Evolutionary conservation across 306 rosid species (phyloP).

Genomic region (Benincasa hispida): DNA sequence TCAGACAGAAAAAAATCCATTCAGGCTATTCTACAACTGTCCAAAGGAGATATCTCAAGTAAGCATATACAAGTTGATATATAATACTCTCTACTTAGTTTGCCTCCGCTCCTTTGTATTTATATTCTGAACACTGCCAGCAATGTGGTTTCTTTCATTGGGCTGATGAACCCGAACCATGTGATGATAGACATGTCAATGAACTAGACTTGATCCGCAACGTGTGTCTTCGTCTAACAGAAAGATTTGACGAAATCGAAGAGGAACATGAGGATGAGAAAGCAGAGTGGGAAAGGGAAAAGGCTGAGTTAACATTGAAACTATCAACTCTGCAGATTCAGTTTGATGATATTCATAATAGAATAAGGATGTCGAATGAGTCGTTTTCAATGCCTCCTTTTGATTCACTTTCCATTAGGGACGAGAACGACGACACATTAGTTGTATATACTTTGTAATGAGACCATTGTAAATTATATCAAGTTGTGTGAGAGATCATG

Average conservation of each 20-base stretch:
- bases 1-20: background rate
- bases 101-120: background rate
- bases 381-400: slow-evolving; percentile 9
- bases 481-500: background rate
- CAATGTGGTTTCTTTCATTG: slow-evolving; percentile 11
- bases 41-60: background rate
- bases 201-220: slow-evolving; percentile 9
- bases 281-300: slow-evolving; percentile 7
- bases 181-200: background rate
- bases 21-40: slow-evolving; percentile 12
- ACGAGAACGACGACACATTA: background rate
- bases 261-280: background rate
- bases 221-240: background rate
- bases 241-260: background rate
- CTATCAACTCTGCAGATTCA: background rate
- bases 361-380: slow-evolving; percentile 6
- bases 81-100: background rate
- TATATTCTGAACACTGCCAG: background rate
- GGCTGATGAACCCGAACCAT: slow-evolving; percentile 1
- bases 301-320: slow-evolving; percentile 1
- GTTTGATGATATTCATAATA: slow-evolving; percentile 5
- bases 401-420: background rate
- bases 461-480: background rate
- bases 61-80: background rate
- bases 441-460: background rate